These are phyloP conservation scores for Mycena amicta DNA, from an alignment of 768 basidiomycete species.

Conservation along the genomic window DNA sequence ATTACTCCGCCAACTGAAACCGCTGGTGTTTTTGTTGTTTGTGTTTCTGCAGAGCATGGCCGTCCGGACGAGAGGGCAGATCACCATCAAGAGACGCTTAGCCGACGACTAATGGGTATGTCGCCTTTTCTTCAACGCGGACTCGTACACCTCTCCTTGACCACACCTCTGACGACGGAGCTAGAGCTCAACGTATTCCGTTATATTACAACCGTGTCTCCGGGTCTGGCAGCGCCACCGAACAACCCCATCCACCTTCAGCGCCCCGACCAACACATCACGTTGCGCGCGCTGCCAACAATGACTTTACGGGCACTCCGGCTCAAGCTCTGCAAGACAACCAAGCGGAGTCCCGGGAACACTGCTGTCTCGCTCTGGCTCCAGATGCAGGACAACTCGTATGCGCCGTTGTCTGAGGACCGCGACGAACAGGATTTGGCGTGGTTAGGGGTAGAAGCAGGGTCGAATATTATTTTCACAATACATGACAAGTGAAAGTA, in stretches of 20 bases:
- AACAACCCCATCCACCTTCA: slow-evolving; percentile 15
- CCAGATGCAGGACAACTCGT: slow-evolving; percentile 49
- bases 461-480: slow-evolving; percentile 42
- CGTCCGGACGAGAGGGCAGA: slow-evolving; percentile 42
- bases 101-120: slow-evolving; percentile 63
- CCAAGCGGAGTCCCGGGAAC: slow-evolving; percentile 35
- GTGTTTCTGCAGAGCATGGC: slow-evolving; percentile 54
- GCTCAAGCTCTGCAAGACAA: slow-evolving; percentile 60
- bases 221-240: slow-evolving; percentile 26
- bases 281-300: slow-evolving; percentile 62
- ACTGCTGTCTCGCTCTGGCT: slow-evolving; percentile 55
- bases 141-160: no score
- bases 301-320: slow-evolving; percentile 71
- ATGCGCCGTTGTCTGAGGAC: slow-evolving; percentile 48
- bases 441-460: slow-evolving; percentile 75
- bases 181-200: slow-evolving; percentile 34
- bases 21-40: not conserved
- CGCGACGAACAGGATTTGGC: slow-evolving; percentile 57
- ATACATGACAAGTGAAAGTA: slow-evolving; percentile 12
- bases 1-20: not conserved
- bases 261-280: slow-evolving; percentile 13
- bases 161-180: no score
- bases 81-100: slow-evolving; percentile 52
- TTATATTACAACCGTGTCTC: slow-evolving; percentile 27
- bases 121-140: no score